Evolutionary conservation across 176 grass and related monocot genomes (phyloP).

Genomic region (Carex littledalei): DNA sequence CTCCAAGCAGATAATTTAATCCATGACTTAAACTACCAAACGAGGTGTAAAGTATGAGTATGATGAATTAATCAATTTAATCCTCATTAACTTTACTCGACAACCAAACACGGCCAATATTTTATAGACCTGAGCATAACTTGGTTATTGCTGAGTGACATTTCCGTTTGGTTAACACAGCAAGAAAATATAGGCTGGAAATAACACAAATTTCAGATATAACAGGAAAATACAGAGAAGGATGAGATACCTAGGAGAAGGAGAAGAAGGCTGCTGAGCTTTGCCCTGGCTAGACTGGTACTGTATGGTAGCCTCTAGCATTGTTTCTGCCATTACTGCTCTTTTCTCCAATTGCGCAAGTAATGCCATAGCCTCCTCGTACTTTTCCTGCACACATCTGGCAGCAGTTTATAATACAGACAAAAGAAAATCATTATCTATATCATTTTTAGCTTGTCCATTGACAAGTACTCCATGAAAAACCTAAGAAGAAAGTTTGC

Average conservation of each 20-base stretch:
- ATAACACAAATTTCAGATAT: slow-evolving; percentile 16
- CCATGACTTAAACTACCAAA: no score
- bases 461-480: slow-evolving; percentile 2
- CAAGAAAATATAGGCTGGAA: not conserved
- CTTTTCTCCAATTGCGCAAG: slow-evolving; percentile 80
- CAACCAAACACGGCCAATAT: no score
- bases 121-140: not conserved
- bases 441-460: not conserved
- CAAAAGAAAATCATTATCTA: slow-evolving; percentile 16
- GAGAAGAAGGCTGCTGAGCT: slow-evolving; percentile 63
- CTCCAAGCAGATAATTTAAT: no score
- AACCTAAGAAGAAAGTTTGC: slow-evolving; percentile 14
- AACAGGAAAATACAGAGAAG: slow-evolving; percentile 29
- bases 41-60: no score
- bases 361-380: slow-evolving; percentile 58
- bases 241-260: slow-evolving; percentile 68
- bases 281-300: slow-evolving; percentile 97
- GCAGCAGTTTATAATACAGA: slow-evolving; percentile 14
- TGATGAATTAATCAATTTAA: no score
- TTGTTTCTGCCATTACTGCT: slow-evolving; percentile 97
- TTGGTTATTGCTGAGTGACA: not conserved
- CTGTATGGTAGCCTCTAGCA: slow-evolving; percentile 94
- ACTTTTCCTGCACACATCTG: slow-evolving; percentile 68
- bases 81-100: no score
- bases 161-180: slow-evolving; percentile 10